Percentiles rank a stretch among this genome's conserved stretches.
phyloP scores from a whole-genome alignment of 2,329 filamentous ascomycete genomes.

The Aspergillus intermedius region DNA sequence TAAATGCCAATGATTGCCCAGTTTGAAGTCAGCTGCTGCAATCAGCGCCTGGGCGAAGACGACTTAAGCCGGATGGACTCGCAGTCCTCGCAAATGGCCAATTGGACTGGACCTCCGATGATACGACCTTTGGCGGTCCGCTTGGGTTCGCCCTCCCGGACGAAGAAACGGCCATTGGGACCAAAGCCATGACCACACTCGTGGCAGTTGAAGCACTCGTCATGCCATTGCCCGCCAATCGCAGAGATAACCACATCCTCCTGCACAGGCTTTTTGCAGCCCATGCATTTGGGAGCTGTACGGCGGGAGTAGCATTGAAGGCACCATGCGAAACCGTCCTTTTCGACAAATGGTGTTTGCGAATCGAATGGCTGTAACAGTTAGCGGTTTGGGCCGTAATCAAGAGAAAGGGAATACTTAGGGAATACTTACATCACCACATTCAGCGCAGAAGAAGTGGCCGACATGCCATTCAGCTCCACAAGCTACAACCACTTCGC shows the following conservation, averaged over 20 bases:
- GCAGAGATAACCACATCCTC: conserved; percentile 87
- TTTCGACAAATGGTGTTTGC: conserved; percentile 80
- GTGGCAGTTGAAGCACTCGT: conserved; percentile 79
- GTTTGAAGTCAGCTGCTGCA: not conserved
- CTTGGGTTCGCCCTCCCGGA: conserved; percentile 48
- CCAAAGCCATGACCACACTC: conserved; percentile 56
- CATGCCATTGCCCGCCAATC: conserved; percentile 88
- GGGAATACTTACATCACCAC: conserved; percentile 61
- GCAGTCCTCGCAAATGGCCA: conserved; percentile 57
- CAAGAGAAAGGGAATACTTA: not conserved
- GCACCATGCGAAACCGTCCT: conserved; percentile 97
- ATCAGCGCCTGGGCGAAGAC: conserved; percentile 21
- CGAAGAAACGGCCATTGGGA: conserved; percentile 56
- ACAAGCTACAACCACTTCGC: conserved; percentile 87
- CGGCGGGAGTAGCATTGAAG: conserved; percentile 85
- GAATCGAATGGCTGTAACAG: conserved; percentile 49
- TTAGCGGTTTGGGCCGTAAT: conserved; percentile 5
- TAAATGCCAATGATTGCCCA: not conserved
- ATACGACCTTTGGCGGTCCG: conserved; percentile 41
- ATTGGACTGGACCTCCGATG: conserved; percentile 45
- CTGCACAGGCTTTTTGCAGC: conserved; percentile 75
- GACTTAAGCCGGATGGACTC: conserved; percentile 58
- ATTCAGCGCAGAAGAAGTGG: conserved; percentile 98
- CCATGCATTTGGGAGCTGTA: conserved; percentile 81
- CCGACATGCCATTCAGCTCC: conserved; percentile 95